Evolutionary conservation across 1,139 yeast genomes (phyloP), one percentile per base, ranked within the genome.

Genomic region (Meyerozyma sp.): DNA sequence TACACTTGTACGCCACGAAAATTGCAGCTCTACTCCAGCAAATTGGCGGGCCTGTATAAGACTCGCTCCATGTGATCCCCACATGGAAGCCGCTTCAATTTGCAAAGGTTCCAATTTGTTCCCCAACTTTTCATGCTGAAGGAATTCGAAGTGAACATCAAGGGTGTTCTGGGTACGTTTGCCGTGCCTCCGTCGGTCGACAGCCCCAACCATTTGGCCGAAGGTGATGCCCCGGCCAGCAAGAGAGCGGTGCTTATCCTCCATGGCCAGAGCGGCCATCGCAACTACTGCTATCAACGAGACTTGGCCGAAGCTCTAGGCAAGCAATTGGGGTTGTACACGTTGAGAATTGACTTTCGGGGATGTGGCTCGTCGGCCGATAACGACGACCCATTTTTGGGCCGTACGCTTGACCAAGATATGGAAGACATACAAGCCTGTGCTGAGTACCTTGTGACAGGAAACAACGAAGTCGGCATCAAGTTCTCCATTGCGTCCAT

Each of bases 261-360:
- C 21, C 97, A 91, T 58, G 98, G 97, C 2, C 85, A 81, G 50
- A 90, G 83, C 0, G 95, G 96, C 0, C 95, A 90, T 59, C 77
- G 90, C 49, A 79, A 86, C 64, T 84, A 88, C 59, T 80, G 88
- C 48, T 90, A 85, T 62, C 91, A 84, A 52, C 76, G 77, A 36
- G 53, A 65, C 16, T 61, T 89, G 41, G 93, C 95, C 1, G 77
- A 79, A 37, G 63, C 64, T 30, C 60, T 91, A 43, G 82, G 93
- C 0, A 61, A 68, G 5, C 71, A 75, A 23, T 62, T 75, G 48
- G 95, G 95, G 0, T 67, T 81, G 42, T 79, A 73, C 58, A 75
- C 83, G 1, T 70, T 86, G 41, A 67, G 97, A 52, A 82, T 90
- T 51, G 97, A 91, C 61, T 91, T 91, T 55, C 70, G 96, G 46